Evolutionary conservation across 169 alveolate genomes (phyloP).

Genomic region (Eimeria mitis): DNA sequence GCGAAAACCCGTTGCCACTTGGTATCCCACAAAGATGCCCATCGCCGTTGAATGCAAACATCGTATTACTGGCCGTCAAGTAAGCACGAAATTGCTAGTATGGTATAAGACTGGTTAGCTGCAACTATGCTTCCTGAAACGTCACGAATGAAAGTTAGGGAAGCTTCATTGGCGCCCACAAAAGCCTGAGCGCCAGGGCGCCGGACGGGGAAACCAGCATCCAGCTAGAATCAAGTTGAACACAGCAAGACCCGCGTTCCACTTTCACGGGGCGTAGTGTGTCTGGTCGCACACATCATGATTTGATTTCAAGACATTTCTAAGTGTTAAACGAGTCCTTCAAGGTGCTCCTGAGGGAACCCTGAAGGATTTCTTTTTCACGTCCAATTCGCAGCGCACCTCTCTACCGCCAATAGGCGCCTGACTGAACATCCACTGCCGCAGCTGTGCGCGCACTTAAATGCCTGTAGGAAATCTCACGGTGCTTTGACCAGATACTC

Average conservation of each 20-base stretch:
- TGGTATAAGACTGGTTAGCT: background rate
- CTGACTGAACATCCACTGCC: background rate
- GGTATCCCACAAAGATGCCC: background rate
- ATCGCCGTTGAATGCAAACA: background rate
- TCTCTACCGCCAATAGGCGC: background rate
- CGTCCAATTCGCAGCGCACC: background rate
- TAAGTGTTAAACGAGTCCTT: background rate
- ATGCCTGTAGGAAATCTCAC: background rate
- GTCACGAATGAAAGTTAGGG: background rate
- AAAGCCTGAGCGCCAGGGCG: background rate
- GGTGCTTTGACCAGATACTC: background rate
- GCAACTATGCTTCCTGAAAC: background rate
- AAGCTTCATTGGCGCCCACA: background rate
- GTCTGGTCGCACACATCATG: background rate
- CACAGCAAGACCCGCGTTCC: background rate
- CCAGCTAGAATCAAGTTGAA: background rate
- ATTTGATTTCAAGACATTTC: background rate
- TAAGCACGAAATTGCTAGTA: background rate
- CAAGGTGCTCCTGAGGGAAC: background rate
- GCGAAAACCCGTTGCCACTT: background rate
- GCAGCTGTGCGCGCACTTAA: background rate
- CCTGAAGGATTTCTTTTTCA: background rate
- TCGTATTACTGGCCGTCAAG: background rate
- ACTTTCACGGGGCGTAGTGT: background rate
- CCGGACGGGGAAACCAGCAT: background rate